phyloP scores from a whole-genome alignment of 2,329 filamentous ascomycete species.

The Xylaria sp. region DNA sequence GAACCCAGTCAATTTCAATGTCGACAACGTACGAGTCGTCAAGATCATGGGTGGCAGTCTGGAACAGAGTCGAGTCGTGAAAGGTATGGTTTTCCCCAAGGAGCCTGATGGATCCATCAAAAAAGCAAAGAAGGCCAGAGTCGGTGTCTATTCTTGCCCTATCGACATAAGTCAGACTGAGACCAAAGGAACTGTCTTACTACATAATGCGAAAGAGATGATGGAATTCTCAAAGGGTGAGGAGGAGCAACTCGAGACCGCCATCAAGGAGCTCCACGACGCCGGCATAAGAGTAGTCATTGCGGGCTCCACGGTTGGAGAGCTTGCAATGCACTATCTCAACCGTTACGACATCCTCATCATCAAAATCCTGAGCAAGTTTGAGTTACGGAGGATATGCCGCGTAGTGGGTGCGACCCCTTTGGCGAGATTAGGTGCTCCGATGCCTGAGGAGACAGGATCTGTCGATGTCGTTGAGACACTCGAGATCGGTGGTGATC shows the following conservation, averaged over 20 bases:
- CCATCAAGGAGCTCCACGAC: conserved; percentile 96
- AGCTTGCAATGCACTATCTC: conserved; percentile 96
- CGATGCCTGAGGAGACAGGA: conserved; percentile 99
- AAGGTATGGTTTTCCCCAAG: conserved; percentile 97
- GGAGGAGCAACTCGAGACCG: conserved; percentile 87
- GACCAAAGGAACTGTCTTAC: conserved; percentile 96
- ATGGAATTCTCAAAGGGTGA: conserved; percentile 98
- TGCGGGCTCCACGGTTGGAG: conserved; percentile 92
- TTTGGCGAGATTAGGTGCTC: conserved; percentile 92
- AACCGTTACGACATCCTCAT: conserved; percentile 96
- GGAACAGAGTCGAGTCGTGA: conserved; percentile 93
- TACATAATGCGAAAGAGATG: conserved; percentile 99
- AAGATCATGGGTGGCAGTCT: conserved; percentile 99
- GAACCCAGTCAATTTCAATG: conserved; percentile 95
- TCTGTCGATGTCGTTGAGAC: conserved; percentile 95
- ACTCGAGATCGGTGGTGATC: conserved; percentile 95
- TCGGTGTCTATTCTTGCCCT: conserved; percentile 94
- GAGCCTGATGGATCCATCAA: conserved; percentile 93
- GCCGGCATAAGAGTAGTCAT: conserved; percentile 92
- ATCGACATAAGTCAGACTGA: conserved; percentile 97
- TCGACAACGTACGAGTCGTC: conserved; percentile 98
- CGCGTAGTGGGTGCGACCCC: conserved; percentile 96
- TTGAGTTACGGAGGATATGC: conserved; percentile 93
- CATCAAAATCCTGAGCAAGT: conserved; percentile 98
- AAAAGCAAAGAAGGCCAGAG: conserved; percentile 92